phyloP scores from a whole-genome alignment of 2,329 filamentous ascomycete genomes.

The Aureobasidium namibiae region DNA sequence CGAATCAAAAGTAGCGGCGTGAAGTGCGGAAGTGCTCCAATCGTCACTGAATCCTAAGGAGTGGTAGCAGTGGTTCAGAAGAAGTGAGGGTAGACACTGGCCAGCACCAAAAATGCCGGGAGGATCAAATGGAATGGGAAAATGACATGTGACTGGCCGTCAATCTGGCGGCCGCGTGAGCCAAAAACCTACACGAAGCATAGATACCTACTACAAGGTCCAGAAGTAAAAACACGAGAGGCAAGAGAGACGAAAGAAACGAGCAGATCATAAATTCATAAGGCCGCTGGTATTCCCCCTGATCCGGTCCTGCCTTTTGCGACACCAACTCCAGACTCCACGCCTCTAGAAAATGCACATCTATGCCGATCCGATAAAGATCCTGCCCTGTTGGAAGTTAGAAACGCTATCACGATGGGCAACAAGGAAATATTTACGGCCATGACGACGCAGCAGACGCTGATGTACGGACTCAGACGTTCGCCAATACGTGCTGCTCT shows the following conservation, averaged over 20 bases:
- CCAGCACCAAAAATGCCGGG: no score
- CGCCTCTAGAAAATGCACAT: neutral
- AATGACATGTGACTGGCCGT: no score
- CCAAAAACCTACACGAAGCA: neutral
- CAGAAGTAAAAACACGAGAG: neutral
- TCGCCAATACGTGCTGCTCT: slow-evolving; percentile 91
- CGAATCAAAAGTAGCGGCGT: no score
- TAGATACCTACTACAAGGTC: neutral
- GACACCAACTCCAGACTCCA: slow-evolving; percentile 7
- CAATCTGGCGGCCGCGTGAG: neutral
- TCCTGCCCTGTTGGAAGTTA: slow-evolving; percentile 16
- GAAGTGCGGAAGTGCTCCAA: no score
- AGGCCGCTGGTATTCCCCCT: neutral
- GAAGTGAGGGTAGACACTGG: no score
- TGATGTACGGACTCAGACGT: slow-evolving; percentile 88
- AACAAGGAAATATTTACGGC: slow-evolving; percentile 53
- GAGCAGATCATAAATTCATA: neutral
- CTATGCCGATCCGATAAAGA: slow-evolving; percentile 19
- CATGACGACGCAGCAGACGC: slow-evolving; percentile 88
- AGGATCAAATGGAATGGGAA: no score
- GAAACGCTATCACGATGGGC: neutral
- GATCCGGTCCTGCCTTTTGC: neutral
- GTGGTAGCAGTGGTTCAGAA: no score
- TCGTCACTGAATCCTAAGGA: no score
- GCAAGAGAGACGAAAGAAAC: neutral